Evolutionary conservation across 106 monocot genomes (phyloP), one percentile per base, ranked within the genome.

Genomic region (Apostasia shenzhenica): DNA sequence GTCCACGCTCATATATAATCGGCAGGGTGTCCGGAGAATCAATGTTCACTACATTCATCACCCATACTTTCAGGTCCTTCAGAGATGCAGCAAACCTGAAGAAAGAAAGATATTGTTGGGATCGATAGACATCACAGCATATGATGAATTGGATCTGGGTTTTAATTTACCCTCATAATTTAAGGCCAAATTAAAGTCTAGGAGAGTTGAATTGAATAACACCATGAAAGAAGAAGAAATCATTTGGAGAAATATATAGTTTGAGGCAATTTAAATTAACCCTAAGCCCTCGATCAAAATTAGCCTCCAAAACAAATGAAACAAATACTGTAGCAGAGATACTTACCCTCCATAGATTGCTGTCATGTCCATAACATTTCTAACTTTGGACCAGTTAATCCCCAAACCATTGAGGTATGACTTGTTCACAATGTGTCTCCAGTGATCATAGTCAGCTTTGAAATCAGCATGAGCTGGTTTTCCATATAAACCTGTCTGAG

Each of bases 331-430:
- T n/a, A 67, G 51, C 5, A 58, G 8, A 57, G 26, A 57, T 14
- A 50, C 46, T 76, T 83, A 94, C 94, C 95, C 95, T 88, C 95
- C 95, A 75, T 95, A 95, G 6, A 82, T 71, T n/a, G 95, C 91
- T 84, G 84, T 83, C 95, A 95, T 95, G 65, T 95, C 95, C 95
- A 95, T 95, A 45, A 86, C 86, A 75, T 95, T 95, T 74, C 95
- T 95, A 48, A 95, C 77, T 67, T 78, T 77, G 9, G 86, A 73
- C 95, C 95, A 95, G 65, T 81, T 56, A 50, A 95, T 85, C 59
- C 88, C 88, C 42, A 94, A 58, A 48, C 79, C 88, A 50, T 11
- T 73, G 61, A 91, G 76, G 70, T 95, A 95, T 1, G 91, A 94
- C 45, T 79, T 86, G 14, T 43, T 73, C 4, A 95, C 80, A 4